Percentiles rank a stretch among this genome's conserved stretches.
Conservation (phyloP, 2,329 filamentous ascomycete genomes). For the Ascochyta fabae region DNA sequence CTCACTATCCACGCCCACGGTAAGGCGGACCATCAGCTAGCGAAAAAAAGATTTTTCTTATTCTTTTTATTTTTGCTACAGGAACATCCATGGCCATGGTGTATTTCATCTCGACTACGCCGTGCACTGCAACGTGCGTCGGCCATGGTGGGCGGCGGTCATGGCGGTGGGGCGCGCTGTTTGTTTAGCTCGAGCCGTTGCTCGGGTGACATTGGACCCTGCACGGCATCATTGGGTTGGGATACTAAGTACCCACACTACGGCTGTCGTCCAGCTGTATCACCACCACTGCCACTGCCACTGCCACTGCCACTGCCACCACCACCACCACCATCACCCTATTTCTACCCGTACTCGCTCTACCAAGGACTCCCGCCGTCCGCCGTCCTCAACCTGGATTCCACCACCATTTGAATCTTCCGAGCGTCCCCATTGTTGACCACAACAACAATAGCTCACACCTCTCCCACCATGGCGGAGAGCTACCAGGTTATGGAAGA, state of each 20-base stretch:
- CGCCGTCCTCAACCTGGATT: conserved; percentile 31
- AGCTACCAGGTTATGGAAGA: conserved; percentile 96
- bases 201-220: conserved; percentile 28
- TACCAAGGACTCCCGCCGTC: conserved; percentile 34
- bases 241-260: neutral
- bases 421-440: conserved; percentile 29
- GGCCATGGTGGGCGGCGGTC: conserved; percentile 17
- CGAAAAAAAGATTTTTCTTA: neutral
- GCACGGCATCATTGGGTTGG: conserved; percentile 3
- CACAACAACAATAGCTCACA: conserved; percentile 22
- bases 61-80: neutral
- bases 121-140: conserved; percentile 7
- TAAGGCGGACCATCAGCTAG: neutral
- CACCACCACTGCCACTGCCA: conserved; percentile 9
- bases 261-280: conserved; percentile 14
- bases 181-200: conserved; percentile 40
- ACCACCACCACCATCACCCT: conserved; percentile 24
- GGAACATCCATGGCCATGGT: neutral
- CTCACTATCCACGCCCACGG: neutral
- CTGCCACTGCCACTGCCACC: conserved; percentile 1
- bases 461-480: conserved; percentile 68
- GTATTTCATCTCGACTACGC: neutral
- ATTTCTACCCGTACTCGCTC: conserved; percentile 37
- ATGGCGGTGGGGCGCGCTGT: conserved; percentile 30
- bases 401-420: conserved; percentile 15